Evolutionary conservation across 1,284 basidiomycete genomes (phyloP).

Genomic region (Ustilago sp.): DNA sequence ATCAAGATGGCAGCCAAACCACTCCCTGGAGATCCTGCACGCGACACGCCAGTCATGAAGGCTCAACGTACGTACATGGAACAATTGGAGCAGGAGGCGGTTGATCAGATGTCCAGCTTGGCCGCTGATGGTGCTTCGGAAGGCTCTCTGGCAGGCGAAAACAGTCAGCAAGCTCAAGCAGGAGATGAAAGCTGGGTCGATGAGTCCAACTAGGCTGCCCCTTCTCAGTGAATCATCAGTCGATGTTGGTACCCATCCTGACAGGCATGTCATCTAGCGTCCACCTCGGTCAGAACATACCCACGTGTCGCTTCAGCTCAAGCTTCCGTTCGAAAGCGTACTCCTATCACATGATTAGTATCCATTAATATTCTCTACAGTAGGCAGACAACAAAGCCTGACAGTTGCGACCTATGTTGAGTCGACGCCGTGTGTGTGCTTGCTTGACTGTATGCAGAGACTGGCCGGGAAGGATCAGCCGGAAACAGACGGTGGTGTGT

Average conservation of each 20-base stretch:
- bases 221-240: constrained; percentile 1
- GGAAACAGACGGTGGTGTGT: not conserved
- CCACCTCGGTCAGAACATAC: too few species aligned
- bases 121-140: not conserved
- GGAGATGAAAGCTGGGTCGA: constrained; percentile 25
- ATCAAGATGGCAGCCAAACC: constrained; percentile 53
- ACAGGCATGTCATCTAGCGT: too few species aligned
- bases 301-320: too few species aligned
- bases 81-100: constrained; percentile 38
- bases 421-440: too few species aligned
- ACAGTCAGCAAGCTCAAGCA: not conserved
- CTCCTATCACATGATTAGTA: too few species aligned
- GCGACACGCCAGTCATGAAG: constrained; percentile 50
- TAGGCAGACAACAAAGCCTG: not conserved
- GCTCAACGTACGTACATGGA: constrained; percentile 47
- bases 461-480: not conserved
- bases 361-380: not conserved
- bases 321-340: too few species aligned
- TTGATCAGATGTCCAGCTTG: constrained; percentile 16
- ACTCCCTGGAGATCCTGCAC: constrained; percentile 30
- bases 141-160: not conserved
- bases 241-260: not conserved
- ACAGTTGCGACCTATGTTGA: not conserved
- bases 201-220: constrained; percentile 19
- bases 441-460: not conserved